These are phyloP conservation scores for Cercospora sp. DNA, from an alignment of 2,329 filamentous ascomycete genomes.

Conservation along the genomic window DNA sequence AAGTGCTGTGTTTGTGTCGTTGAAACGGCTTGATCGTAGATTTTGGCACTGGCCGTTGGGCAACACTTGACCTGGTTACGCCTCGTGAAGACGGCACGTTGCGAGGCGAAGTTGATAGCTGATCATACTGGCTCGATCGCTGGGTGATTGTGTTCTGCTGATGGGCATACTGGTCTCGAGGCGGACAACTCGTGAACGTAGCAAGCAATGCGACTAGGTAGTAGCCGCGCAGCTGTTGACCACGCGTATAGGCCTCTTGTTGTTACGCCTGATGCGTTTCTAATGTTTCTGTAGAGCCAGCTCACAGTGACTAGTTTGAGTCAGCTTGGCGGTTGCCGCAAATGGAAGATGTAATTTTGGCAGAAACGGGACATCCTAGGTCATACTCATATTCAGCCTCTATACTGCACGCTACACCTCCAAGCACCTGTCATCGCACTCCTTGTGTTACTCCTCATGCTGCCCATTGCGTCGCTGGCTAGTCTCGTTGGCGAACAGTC, in stretches of 20 bases:
- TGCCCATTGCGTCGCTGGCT: not conserved
- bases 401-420: not conserved
- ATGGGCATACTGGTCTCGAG: not conserved
- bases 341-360: not conserved
- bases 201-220: not conserved
- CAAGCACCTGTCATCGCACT: not conserved
- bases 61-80: not conserved
- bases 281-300: not conserved
- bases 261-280: not conserved
- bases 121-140: not conserved
- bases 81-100: not conserved
- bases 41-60: not conserved
- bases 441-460: not conserved
- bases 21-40: not conserved
- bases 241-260: not conserved
- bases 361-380: not conserved
- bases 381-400: not conserved
- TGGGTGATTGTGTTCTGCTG: not conserved
- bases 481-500: not conserved
- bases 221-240: not conserved
- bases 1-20: not conserved
- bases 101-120: not conserved
- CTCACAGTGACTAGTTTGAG: not conserved
- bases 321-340: not conserved
- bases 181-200: not conserved